Base-by-base conservation (phyloP, 768 basidiomycete genomes). In the Phanerodontia chrysosporium region DNA sequence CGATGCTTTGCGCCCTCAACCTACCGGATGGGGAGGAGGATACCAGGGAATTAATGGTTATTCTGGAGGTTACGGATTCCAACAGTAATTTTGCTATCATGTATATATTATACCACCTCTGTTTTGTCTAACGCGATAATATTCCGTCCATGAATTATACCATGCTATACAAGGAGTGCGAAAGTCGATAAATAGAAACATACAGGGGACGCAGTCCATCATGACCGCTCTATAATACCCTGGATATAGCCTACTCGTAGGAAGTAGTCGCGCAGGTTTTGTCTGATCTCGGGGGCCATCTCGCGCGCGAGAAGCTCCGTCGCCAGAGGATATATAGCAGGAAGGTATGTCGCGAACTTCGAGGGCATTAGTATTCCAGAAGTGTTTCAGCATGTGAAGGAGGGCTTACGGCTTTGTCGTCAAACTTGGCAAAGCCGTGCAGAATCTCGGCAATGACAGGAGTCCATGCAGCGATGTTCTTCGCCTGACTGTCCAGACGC, bases 401-500 rank as follows among this genome's bases (percentile, higher is more conserved):
- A 51, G 36, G 6, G 75, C 95, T 74, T 68, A 98, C 96, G 36
- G 90, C 87, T 69, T 89, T 93, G 64, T 93, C 88, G 67, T 98
- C 95, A 63, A 98, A 92, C 22, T 82, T 82, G 70, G 86, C 86
- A 69, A 93, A 94, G 7, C 97, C 97, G 58, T 92, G 86, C 9
- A 99, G 68, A 49, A 97, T 91, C 70, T 98, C 95, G 10, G 87
- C 88, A n/a, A 98, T 89, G 29, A 99, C 97, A n/a, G 97, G 97
- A 22, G 93, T 96, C 97, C 97, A 99, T 0, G 97, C 96, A 14
- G 86, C 73, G 59, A 99, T 95, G 70, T 97, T 98, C 74, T 98
- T 93, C 53, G 86, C 85, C 73, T 98, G 96, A 2, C 87, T 93
- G 60, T 98, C 96, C 2, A 87, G 73, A 48, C 90, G 89, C 55